Base-by-base conservation (phyloP, 2,329 filamentous ascomycete genomes). In the Tympanopsis confertula region DNA sequence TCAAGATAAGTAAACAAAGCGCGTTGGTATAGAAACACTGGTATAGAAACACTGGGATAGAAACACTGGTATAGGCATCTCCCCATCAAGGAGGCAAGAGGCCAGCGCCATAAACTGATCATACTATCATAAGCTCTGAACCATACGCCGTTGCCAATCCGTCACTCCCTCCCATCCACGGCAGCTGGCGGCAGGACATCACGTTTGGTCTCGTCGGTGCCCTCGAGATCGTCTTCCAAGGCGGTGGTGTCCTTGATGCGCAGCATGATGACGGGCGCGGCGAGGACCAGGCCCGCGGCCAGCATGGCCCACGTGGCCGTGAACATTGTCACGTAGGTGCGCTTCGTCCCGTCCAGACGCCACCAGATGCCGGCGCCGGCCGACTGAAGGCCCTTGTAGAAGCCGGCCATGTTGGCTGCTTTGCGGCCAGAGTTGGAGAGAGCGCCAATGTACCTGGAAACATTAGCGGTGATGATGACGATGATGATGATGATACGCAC, bases 371-470 rank as follows among this genome's bases (percentile, higher is more conserved):
- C 86, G 3, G 80, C 78, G 48, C 86, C 86, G 14, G 84, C 85
- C n/a, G 84, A 89, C 58, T 94, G 86, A 45, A 94, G 83, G 37
- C 63, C 64, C 65, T 91, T 91, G 72, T 91, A 91, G 66, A 84
- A 88, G 44, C 85, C 88, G 30, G 86, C 83, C 52, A 89, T 82
- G 66, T 95, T 94, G 63, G 89, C 88, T 19, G 89, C 74, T 58
- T 87, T 89, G 57, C 88, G 86, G 42, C 84, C 78, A 45, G 89
- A 94, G 73, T 96, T 96, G 54, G 85, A 88, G 32, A 95, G 69
- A 5, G 88, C 76, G 37, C 89, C 89, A 82, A 96, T 94, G 65
- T 82, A 88, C 80, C 79, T 82, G 42, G 45, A n/a, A 26, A 13
- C 19, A 14, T 20, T 29, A 20, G 3, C 14, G 22, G 33, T 18